A percentile compares a stretch with the other conserved stretches of the same genome.
These are phyloP conservation scores for Trametes sanguinea DNA, from an alignment of 768 basidiomycete species.

Conservation along the genomic window DNA sequence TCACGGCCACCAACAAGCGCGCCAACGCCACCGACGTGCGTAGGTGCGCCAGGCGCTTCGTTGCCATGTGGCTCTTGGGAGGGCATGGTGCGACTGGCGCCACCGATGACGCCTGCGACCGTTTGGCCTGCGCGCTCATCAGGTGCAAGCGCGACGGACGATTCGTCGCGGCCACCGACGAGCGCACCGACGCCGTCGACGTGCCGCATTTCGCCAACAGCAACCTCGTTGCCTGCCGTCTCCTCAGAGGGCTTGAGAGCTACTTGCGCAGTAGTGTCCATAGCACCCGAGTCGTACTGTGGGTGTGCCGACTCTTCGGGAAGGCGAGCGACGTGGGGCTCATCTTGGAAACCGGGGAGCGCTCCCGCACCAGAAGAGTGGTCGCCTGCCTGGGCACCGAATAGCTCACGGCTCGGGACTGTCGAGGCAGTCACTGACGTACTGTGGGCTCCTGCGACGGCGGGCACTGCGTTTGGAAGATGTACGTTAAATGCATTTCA, in stretches of 20 bases:
- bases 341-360: constrained; percentile 25
- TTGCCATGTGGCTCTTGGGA: constrained; percentile 10
- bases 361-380: constrained; percentile 26
- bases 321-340: constrained; percentile 27
- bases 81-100: not conserved
- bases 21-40: constrained; percentile 42
- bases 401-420: constrained; percentile 21
- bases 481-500: not conserved
- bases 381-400: constrained; percentile 21
- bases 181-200: constrained; percentile 47
- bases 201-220: constrained; percentile 33
- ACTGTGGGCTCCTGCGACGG: not conserved
- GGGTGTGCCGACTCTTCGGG: constrained; percentile 25
- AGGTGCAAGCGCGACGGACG: constrained; percentile 49
- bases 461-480: not conserved
- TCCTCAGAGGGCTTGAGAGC: constrained; percentile 35
- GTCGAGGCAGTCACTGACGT: constrained; percentile 22
- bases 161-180: constrained; percentile 47
- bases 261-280: constrained; percentile 7
- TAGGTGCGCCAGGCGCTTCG: constrained; percentile 3
- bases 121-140: constrained; percentile 36
- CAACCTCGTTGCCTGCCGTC: constrained; percentile 28
- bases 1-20: constrained; percentile 46
- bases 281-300: constrained; percentile 13
- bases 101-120: not conserved